Percentiles rank a stretch among this genome's conserved stretches.
These are phyloP conservation scores for Arctium minus DNA, from an alignment of 129 eudicot species.

Conservation along the genomic window DNA sequence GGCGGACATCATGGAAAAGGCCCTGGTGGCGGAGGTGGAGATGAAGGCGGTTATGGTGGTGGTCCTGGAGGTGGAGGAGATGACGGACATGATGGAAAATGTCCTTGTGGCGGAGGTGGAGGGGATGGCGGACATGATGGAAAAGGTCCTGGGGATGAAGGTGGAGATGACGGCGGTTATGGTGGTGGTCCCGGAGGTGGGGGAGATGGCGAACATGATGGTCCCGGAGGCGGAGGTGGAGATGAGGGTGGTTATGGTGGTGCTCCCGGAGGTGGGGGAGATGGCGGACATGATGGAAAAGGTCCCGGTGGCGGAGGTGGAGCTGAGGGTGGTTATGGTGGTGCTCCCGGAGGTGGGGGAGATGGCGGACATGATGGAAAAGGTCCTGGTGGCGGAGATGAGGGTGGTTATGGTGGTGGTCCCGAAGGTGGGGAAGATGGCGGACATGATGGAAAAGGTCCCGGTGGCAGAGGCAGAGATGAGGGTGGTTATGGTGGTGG, in stretches of 20 bases:
- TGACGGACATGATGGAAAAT: not conserved
- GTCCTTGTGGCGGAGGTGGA: not conserved
- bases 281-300: not conserved
- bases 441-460: not conserved
- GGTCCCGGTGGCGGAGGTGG: not conserved
- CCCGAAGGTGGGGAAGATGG: not conserved
- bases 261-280: not conserved
- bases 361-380: too few relatives aligned
- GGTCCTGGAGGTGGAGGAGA: not conserved
- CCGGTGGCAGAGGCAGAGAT: not conserved
- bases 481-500: not conserved
- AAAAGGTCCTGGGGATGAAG: not conserved
- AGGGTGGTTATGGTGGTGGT: not conserved
- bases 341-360: not conserved
- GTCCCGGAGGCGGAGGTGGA: not conserved
- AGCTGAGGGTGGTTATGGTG: not conserved
- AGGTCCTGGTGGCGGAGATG: not conserved
- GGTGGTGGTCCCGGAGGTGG: not conserved
- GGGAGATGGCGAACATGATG: not conserved
- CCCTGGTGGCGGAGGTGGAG: constrained; percentile 3
- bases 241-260: not conserved
- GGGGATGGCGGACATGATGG: not conserved
- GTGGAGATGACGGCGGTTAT: not conserved
- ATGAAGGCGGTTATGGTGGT: not conserved
- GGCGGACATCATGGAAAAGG: constrained; percentile 4